Evolutionary conservation across 805 yeast genomes (phyloP).

Genomic region (Wickerhamomyces canadensis): DNA sequence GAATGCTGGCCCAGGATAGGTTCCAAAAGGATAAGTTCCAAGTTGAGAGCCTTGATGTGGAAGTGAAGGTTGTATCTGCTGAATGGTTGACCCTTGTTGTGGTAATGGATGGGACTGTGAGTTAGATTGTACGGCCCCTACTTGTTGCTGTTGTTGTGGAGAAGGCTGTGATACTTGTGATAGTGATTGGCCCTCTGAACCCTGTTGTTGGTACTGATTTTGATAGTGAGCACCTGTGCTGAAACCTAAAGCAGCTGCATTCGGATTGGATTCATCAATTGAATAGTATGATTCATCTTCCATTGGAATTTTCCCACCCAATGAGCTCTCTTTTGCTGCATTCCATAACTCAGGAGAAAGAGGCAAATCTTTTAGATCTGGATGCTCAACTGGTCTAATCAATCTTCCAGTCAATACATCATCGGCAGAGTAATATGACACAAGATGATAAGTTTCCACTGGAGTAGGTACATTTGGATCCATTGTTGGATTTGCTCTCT

Average conservation of each 20-base stretch:
- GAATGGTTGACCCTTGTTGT: not conserved
- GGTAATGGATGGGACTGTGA: not conserved
- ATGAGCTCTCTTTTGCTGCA: conserved; percentile 51
- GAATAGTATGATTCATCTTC: conserved; percentile 48
- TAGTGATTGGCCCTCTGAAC: conserved; percentile 3
- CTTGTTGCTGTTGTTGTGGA: not conserved
- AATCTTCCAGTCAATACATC: conserved; percentile 62
- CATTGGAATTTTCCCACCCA: conserved; percentile 47
- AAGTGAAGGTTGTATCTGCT: not conserved
- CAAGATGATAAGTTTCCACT: conserved; percentile 58
- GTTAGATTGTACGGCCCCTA: not conserved
- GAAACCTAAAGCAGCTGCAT: conserved; percentile 15
- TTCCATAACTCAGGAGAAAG: conserved; percentile 45
- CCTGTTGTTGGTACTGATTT: conserved; percentile 12
- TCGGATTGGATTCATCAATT: conserved; percentile 31
- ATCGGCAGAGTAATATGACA: conserved; percentile 71
- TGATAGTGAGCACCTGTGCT: conserved; percentile 14
- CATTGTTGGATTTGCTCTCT: conserved; percentile 12
- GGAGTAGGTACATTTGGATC: conserved; percentile 19
- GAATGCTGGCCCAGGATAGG: not conserved
- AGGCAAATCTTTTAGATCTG: conserved; percentile 41
- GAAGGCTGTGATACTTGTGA: not conserved
- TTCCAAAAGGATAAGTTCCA: not conserved
- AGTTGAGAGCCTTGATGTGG: not conserved
- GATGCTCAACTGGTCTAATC: conserved; percentile 50